Percentiles rank a stretch among this genome's conserved stretches.
Conservation (phyloP, 1,139 yeast genomes). For the Pichia sp. region DNA sequence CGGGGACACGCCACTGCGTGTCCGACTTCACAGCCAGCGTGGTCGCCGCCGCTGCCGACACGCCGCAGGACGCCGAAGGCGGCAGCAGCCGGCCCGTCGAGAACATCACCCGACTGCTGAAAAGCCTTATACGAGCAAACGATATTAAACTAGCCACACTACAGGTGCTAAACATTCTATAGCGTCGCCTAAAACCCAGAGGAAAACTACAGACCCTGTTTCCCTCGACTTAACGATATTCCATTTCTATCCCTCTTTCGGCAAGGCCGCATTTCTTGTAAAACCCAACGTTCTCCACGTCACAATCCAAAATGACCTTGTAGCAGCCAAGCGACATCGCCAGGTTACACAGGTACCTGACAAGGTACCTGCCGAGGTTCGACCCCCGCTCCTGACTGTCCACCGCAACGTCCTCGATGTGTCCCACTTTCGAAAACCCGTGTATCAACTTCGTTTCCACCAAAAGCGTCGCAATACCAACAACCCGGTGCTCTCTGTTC, state of each 20-base stretch:
- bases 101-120: constrained; percentile 7
- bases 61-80: background rate
- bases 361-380: constrained; percentile 66
- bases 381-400: constrained; percentile 74
- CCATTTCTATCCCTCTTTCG: constrained; percentile 75
- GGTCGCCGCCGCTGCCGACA: too few species aligned
- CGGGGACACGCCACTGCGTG: constrained; percentile 5
- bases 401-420: constrained; percentile 92
- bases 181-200: background rate
- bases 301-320: constrained; percentile 87
- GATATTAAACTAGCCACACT: constrained; percentile 12
- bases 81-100: background rate
- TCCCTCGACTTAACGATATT: constrained; percentile 23
- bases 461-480: constrained; percentile 47
- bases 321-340: constrained; percentile 69
- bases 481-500: constrained; percentile 31
- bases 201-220: background rate
- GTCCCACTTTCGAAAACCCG: constrained; percentile 82
- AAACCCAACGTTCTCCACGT: constrained; percentile 72
- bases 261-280: constrained; percentile 80
- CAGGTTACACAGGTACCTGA: constrained; percentile 54
- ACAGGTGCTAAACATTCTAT: constrained; percentile 11
- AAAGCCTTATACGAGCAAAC: constrained; percentile 6
- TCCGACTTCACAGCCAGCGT: constrained; percentile 9
- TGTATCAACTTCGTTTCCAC: constrained; percentile 69